phyloP scores from a whole-genome alignment of 345 rosid species.

The Pugionium cornutum region DNA sequence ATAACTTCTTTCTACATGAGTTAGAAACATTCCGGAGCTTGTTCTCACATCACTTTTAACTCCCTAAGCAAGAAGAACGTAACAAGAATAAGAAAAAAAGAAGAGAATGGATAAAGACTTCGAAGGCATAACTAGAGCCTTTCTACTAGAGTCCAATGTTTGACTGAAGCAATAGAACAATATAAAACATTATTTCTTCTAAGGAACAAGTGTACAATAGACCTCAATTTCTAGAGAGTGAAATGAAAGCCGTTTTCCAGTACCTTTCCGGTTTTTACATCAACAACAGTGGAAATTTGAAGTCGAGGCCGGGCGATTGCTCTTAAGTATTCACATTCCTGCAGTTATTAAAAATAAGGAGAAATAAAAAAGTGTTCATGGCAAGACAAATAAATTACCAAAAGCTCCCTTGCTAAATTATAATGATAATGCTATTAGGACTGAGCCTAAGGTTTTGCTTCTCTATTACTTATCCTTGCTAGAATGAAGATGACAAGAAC shows the following conservation, averaged over 20 bases:
- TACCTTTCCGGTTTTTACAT: constrained; percentile 90
- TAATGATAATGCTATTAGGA: not conserved
- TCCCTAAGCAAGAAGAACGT: constrained; percentile 51
- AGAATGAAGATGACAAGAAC: not conserved
- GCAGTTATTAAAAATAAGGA: constrained; percentile 30
- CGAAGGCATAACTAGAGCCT: constrained; percentile 3
- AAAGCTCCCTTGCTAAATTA: not conserved
- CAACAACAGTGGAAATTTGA: constrained; percentile 82
- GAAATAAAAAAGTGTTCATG: constrained; percentile 13
- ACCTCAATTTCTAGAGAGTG: constrained; percentile 7
- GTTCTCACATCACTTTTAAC: constrained; percentile 88
- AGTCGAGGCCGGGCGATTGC: constrained; percentile 83
- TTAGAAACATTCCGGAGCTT: constrained; percentile 97
- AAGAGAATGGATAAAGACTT: constrained; percentile 8
- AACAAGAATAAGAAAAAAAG: not conserved
- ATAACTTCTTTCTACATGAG: constrained; percentile 62
- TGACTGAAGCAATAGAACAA: constrained; percentile 9
- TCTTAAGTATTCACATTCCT: constrained; percentile 95
- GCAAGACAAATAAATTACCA: not conserved
- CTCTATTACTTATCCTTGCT: not conserved
- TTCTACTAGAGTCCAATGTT: not conserved
- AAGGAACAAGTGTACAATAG: not conserved
- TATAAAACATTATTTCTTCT: not conserved
- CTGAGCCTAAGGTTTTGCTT: constrained; percentile 8
- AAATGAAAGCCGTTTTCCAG: constrained; percentile 16